Conservation (phyloP, 2,329 filamentous ascomycete genomes). For the Venturiaceae sp. region DNA sequence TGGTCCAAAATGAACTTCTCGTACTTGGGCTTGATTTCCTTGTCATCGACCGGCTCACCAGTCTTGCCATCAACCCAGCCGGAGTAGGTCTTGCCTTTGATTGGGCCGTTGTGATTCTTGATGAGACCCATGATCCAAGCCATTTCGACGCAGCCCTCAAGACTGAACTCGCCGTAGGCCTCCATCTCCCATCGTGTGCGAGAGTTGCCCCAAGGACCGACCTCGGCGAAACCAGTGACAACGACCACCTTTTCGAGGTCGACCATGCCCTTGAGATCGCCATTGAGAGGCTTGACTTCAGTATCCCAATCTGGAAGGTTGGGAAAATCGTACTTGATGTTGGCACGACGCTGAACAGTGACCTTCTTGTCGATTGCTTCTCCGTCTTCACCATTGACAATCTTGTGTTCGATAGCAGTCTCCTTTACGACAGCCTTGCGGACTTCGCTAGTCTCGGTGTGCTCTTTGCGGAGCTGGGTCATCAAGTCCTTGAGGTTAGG, state of each 20-base stretch:
- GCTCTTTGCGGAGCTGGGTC: slow-evolving; percentile 86
- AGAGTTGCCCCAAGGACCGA: slow-evolving; percentile 97
- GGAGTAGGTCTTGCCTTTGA: slow-evolving; percentile 94
- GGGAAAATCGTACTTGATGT: slow-evolving; percentile 97
- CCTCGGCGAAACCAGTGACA: slow-evolving; percentile 90
- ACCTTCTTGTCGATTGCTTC: slow-evolving; percentile 94
- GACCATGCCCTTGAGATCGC: slow-evolving; percentile 90
- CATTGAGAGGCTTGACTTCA: slow-evolving; percentile 82
- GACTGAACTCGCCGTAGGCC: slow-evolving; percentile 87
- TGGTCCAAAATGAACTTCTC: slow-evolving; percentile 96
- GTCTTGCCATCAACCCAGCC: slow-evolving; percentile 95
- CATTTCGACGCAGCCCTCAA: slow-evolving; percentile 98
- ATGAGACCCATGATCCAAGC: slow-evolving; percentile 99
- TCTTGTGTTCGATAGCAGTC: slow-evolving; percentile 91
- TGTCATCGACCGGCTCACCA: slow-evolving; percentile 92
- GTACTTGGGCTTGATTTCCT: slow-evolving; percentile 95
- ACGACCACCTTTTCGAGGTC: slow-evolving; percentile 97
- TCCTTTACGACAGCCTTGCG: slow-evolving; percentile 92
- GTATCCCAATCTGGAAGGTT: slow-evolving; percentile 81
- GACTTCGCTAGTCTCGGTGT: slow-evolving; percentile 90
- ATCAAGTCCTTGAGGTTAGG: slow-evolving; percentile 91
- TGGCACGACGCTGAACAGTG: slow-evolving; percentile 84
- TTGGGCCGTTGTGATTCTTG: slow-evolving; percentile 92
- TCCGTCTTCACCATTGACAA: slow-evolving; percentile 87
- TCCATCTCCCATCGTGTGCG: slow-evolving; percentile 99